phyloP scores from a whole-genome alignment of 2,329 filamentous ascomycete species.

The Zymoseptoria brevis region DNA sequence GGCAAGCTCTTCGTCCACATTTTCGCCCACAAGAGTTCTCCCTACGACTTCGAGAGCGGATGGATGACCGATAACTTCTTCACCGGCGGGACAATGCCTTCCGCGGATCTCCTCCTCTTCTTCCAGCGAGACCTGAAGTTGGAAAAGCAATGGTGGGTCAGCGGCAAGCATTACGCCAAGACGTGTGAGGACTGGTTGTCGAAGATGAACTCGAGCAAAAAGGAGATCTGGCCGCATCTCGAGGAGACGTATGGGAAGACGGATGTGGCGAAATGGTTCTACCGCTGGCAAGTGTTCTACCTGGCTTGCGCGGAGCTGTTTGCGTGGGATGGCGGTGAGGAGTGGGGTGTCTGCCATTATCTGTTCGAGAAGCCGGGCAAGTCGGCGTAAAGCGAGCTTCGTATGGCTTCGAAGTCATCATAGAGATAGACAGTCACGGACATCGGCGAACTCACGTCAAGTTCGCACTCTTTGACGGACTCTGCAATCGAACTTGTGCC shows the following conservation, averaged over 20 bases:
- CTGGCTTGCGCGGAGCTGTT: slow-evolving; percentile 65
- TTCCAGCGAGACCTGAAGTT: slow-evolving; percentile 57
- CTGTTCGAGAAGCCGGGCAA: slow-evolving; percentile 52
- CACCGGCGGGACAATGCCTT: slow-evolving; percentile 65
- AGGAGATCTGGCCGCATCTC: slow-evolving; percentile 55
- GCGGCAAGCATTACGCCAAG: slow-evolving; percentile 58
- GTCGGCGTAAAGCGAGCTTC: background rate
- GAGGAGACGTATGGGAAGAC: slow-evolving; percentile 58
- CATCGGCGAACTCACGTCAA: background rate
- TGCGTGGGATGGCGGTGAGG: slow-evolving; percentile 56
- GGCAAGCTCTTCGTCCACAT: slow-evolving; percentile 65
- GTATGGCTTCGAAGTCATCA: background rate
- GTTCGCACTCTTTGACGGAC: background rate
- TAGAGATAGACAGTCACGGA: background rate
- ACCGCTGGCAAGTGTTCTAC: slow-evolving; percentile 66
- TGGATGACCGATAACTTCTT: slow-evolving; percentile 73
- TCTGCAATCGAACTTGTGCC: too few relatives aligned
- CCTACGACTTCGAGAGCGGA: slow-evolving; percentile 63
- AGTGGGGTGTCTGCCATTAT: slow-evolving; percentile 61
- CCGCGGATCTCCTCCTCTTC: slow-evolving; percentile 56
- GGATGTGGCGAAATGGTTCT: slow-evolving; percentile 55
- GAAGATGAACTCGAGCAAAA: slow-evolving; percentile 52
- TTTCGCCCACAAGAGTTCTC: slow-evolving; percentile 56
- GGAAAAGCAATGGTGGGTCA: slow-evolving; percentile 63
- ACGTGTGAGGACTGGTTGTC: slow-evolving; percentile 63